phyloP scores from a whole-genome alignment of 108 stramenopile genomes.

The Stephanodiscus minutulus region DNA sequence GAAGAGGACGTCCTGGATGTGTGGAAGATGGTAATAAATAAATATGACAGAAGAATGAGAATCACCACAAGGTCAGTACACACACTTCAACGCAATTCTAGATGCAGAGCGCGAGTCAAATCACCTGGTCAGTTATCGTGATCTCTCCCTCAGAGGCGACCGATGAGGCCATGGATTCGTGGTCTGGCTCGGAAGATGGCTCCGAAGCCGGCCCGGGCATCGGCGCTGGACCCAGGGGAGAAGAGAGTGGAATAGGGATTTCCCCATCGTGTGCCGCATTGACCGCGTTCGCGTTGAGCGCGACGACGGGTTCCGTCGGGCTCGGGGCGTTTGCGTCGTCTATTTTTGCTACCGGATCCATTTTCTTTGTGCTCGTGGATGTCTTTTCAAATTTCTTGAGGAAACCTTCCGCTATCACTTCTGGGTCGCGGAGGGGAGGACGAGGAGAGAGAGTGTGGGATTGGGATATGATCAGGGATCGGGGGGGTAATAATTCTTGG shows the following conservation, averaged over 20 bases:
- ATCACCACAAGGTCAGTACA: background rate
- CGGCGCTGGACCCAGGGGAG: background rate
- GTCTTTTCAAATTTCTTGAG: too few relatives aligned
- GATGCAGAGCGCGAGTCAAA: background rate
- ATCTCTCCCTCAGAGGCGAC: constrained; percentile 6
- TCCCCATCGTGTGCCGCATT: background rate
- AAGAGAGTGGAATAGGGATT: background rate
- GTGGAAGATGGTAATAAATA: background rate
- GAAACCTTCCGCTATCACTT: too few relatives aligned
- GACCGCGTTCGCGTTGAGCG: background rate
- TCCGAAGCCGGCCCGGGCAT: background rate
- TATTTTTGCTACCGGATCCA: background rate
- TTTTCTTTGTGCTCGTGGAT: background rate
- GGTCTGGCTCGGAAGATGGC: constrained; percentile 4
- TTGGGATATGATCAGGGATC: too few relatives aligned
- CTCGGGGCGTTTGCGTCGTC: background rate
- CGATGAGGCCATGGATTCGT: constrained; percentile 1
- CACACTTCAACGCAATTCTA: background rate
- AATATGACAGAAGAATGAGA: background rate
- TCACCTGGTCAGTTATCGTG: constrained; percentile 18
- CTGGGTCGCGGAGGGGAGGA: too few relatives aligned
- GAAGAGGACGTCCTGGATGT: constrained; percentile 55
- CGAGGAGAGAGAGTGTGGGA: too few relatives aligned
- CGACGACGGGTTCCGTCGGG: background rate
- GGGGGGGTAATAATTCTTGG: too few relatives aligned